Base-by-base conservation (phyloP, 305 asterid species). In the Euphrasia arctica region DNA sequence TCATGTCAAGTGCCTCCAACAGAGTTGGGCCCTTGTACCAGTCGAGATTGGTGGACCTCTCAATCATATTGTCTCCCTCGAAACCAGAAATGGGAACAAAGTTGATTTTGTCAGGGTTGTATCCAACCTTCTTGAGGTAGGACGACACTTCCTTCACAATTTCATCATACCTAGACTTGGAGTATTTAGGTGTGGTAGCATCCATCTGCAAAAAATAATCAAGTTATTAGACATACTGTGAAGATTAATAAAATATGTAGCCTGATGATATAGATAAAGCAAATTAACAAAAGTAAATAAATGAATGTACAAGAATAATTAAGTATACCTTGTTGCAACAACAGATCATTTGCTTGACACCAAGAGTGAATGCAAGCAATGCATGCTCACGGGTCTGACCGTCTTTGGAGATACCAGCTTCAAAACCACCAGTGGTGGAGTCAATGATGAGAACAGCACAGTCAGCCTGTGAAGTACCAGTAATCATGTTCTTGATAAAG, bases 361-460 rank as follows among this genome's bases (percentile, higher is more conserved):
- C 86, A 41, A 80, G 82, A 39, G 85, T 80, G 74, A 80, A 80
- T 58, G 85, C 82, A 67, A 80, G 85, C 77, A 80, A 64, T 54
- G 96, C 91, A 14, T 86, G 91, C 85, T 86, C 95, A 67, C 87
- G 86, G 43, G 95, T 87, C 83, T 86, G 89, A 5, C 95, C 91
- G 58, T 86, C 91, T 79, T 86, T 86, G 11, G 95, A 86, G 18
- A 83, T 86, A 77, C 91, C 89, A 66, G 91, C 95, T 60, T 86
- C 91, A 67, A 86, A 86, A 63, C 91, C 78, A 68, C 78, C 78
- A 51, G 77, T 73, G 58, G 77, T 73, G 63, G 77, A 73, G 60
- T 25, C 27, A 25, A 25, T 25, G 27, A 25, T 25, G 27, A 25
- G 27, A 1, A 25, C 27, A 25, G 27, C 27, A 25, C 27, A 25